Percentiles rank a stretch among this genome's conserved stretches.
Conservation (phyloP, 1,284 basidiomycete species). For the Psilocybe mexicana region DNA sequence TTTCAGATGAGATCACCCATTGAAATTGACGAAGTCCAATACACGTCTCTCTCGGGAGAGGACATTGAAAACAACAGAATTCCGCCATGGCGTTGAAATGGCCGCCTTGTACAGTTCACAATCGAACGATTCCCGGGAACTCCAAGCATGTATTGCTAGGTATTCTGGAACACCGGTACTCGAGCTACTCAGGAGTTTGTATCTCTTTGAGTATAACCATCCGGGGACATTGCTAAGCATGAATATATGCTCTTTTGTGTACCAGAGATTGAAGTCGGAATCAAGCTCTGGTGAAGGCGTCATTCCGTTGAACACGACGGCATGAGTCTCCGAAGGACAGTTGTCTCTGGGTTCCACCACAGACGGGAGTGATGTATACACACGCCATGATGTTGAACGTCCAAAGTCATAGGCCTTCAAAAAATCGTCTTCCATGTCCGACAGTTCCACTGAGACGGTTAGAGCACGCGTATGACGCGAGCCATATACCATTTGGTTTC, state of each 20-base stretch:
- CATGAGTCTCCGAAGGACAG: not conserved
- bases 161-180: constrained; percentile 3
- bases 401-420: not conserved
- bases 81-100: constrained; percentile 18
- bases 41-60: constrained; percentile 12
- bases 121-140: constrained; percentile 4
- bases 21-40: constrained; percentile 5
- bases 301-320: constrained; percentile 17
- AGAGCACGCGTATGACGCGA: not conserved
- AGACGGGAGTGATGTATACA: constrained; percentile 8
- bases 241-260: constrained; percentile 16
- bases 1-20: not conserved
- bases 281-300: constrained; percentile 9
- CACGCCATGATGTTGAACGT: constrained; percentile 7
- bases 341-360: not conserved
- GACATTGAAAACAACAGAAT: constrained; percentile 12
- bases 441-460: not conserved
- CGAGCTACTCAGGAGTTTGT: constrained; percentile 7
- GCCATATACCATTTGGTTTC: not conserved
- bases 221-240: constrained; percentile 15
- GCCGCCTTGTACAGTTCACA: constrained; percentile 12
- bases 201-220: constrained; percentile 19
- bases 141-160: constrained; percentile 18
- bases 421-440: not conserved
- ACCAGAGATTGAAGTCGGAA: constrained; percentile 21